Percentiles rank a stretch among this genome's conserved stretches.
These are phyloP conservation scores for Dissophora ornata DNA, from an alignment of 192 early-diverging fungal genomes.

Conservation along the genomic window DNA sequence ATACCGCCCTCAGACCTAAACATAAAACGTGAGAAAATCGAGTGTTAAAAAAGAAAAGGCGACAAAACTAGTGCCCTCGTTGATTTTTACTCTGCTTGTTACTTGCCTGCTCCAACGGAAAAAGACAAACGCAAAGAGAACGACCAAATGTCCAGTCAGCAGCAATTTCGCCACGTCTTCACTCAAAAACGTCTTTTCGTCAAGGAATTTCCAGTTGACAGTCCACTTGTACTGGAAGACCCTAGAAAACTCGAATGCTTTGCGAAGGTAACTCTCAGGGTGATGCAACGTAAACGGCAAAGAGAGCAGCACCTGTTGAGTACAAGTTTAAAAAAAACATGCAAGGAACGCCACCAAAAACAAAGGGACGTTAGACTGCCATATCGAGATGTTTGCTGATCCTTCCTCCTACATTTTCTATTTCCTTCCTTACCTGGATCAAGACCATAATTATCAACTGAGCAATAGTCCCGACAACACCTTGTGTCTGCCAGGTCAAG, in stretches of 20 bases:
- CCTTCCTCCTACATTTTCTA: no score
- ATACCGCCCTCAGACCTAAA: constrained; percentile 52
- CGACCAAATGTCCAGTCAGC: constrained; percentile 67
- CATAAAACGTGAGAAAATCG: background rate
- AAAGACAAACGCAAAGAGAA: constrained; percentile 71
- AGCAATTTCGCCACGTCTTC: constrained; percentile 66
- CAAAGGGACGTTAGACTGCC: no score
- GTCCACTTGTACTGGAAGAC: constrained; percentile 94
- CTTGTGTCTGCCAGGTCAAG: constrained; percentile 65
- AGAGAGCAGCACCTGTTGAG: constrained; percentile 38
- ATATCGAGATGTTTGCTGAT: no score
- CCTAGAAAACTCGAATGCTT: constrained; percentile 90
- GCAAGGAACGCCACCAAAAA: no score
- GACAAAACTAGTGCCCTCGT: no score
- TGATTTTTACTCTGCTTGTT: no score
- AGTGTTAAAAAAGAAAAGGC: background rate
- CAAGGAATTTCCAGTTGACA: constrained; percentile 93
- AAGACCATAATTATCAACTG: constrained; percentile 58
- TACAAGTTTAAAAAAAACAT: no score
- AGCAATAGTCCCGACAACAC: constrained; percentile 57
- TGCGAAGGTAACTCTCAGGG: constrained; percentile 73
- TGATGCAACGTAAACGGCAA: constrained; percentile 54
- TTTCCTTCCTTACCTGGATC: constrained; percentile 70
- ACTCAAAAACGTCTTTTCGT: constrained; percentile 75
- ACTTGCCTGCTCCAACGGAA: constrained; percentile 67